A percentile compares a stretch with the other conserved stretches of the same genome.
Evolutionary conservation across 345 rosid species (phyloP).

Genomic region (Brassica nigra): DNA sequence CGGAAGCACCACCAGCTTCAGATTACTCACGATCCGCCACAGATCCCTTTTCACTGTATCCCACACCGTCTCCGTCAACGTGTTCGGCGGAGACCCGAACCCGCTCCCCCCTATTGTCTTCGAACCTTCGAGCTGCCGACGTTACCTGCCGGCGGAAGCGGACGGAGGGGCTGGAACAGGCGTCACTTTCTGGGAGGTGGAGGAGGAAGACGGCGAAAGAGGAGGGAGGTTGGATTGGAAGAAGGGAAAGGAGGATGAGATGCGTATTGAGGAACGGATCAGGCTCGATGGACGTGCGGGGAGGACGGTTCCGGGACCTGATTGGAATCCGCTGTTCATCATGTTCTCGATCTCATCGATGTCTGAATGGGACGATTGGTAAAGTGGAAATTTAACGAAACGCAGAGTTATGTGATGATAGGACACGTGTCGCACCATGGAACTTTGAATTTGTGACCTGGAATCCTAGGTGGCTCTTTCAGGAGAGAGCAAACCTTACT

Average conservation of each 20-base stretch:
- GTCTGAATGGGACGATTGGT: slow-evolving; percentile 89
- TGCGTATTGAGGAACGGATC: slow-evolving; percentile 68
- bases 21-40: slow-evolving; percentile 84
- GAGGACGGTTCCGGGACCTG: slow-evolving; percentile 41
- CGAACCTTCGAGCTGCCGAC: slow-evolving; percentile 18
- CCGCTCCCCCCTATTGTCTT: slow-evolving; percentile 44
- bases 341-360: slow-evolving; percentile 47
- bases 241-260: slow-evolving; percentile 64
- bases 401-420: no score
- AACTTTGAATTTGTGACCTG: no score
- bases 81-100: slow-evolving; percentile 79
- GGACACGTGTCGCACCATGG: no score
- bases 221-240: slow-evolving; percentile 65
- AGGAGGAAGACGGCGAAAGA: slow-evolving; percentile 39
- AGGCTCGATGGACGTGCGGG: slow-evolving; percentile 90
- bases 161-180: slow-evolving; percentile 45
- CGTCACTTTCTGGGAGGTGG: slow-evolving; percentile 41
- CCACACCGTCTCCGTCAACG: slow-evolving; percentile 96
- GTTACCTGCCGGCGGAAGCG: slow-evolving; percentile 20
- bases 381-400: slow-evolving; percentile 51
- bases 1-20: slow-evolving; percentile 95
- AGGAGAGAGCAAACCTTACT: no score
- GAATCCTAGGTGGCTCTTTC: no score
- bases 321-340: background rate
- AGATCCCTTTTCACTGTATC: slow-evolving; percentile 97